phyloP scores from a whole-genome alignment of 108 stramenopile genomes.

The Fragilaria crotonensis region DNA sequence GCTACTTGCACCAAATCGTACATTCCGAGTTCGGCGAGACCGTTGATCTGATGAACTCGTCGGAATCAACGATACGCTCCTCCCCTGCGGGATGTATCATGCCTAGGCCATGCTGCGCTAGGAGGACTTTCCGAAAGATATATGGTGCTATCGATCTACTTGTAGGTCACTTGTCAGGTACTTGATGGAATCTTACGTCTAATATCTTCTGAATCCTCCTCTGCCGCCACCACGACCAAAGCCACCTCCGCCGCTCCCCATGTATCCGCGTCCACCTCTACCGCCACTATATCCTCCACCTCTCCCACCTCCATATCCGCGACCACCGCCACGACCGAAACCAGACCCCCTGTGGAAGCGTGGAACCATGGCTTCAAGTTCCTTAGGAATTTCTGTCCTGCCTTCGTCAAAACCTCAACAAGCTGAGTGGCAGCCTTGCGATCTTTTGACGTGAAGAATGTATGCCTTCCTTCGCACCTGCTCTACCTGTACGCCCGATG shows the following conservation, averaged over 20 bases:
- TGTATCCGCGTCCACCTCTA: conserved; percentile 52
- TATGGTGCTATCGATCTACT: too few relatives aligned
- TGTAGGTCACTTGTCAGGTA: too few relatives aligned
- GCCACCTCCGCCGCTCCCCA: conserved; percentile 41
- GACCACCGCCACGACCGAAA: too few relatives aligned
- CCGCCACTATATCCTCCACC: conserved; percentile 34
- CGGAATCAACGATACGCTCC: too few relatives aligned
- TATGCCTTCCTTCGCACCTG: conserved; percentile 86
- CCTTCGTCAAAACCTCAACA: conserved; percentile 77
- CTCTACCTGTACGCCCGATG: conserved; percentile 92
- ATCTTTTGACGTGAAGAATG: conserved; percentile 86
- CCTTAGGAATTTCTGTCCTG: conserved; percentile 65
- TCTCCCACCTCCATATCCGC: conserved; percentile 44
- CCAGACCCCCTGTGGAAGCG: conserved; percentile 50
- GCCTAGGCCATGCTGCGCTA: too few relatives aligned
- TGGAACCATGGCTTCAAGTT: conserved; percentile 62
- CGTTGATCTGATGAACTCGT: too few relatives aligned
- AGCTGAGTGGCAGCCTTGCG: conserved; percentile 73
- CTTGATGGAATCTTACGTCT: too few relatives aligned
- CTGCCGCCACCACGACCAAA: conserved; percentile 29
- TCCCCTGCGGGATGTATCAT: too few relatives aligned
- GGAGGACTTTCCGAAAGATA: too few relatives aligned
- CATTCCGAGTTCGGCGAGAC: too few relatives aligned
- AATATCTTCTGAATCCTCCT: conserved; percentile 5
- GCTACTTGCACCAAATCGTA: too few relatives aligned